Conservation (phyloP, 2,329 filamentous ascomycete species). For the Chaetomiaceae sp. region DNA sequence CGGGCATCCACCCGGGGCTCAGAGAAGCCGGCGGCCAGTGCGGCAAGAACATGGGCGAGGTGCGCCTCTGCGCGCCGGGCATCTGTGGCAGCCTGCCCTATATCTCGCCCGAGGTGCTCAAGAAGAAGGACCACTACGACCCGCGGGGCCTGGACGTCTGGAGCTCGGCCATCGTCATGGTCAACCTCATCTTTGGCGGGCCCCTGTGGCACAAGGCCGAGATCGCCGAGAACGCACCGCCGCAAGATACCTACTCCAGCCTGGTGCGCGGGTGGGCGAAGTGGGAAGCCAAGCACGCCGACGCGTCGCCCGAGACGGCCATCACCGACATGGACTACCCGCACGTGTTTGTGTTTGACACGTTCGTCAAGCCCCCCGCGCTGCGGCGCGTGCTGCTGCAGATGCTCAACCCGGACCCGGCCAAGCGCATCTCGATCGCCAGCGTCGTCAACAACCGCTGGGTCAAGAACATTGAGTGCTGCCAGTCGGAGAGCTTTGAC, state of each 20-base stretch:
- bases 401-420: conserved; percentile 79
- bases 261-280: conserved; percentile 65
- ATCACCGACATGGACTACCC: conserved; percentile 61
- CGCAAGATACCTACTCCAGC: conserved; percentile 53
- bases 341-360: conserved; percentile 60
- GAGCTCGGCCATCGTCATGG: conserved; percentile 78
- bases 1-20: conserved; percentile 73
- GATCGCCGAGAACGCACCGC: conserved; percentile 36
- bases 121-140: conserved; percentile 62
- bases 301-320: conserved; percentile 31
- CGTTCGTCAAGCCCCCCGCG: conserved; percentile 59
- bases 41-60: conserved; percentile 65
- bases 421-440: conserved; percentile 63
- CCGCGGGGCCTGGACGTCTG: conserved; percentile 79
- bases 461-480: conserved; percentile 73
- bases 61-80: conserved; percentile 70
- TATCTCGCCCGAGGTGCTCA: conserved; percentile 79
- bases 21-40: conserved; percentile 69
- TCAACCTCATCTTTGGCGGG: conserved; percentile 68
- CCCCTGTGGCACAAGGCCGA: conserved; percentile 71
- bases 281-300: conserved; percentile 55
- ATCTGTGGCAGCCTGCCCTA: conserved; percentile 84
- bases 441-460: conserved; percentile 68
- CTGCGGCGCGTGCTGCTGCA: conserved; percentile 67
- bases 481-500: conserved; percentile 66